Percentiles rank a stretch among this genome's conserved stretches.
These are phyloP conservation scores for Globisporangium alternatum DNA, from an alignment of 352 stramenopile species.

Conservation along the genomic window DNA sequence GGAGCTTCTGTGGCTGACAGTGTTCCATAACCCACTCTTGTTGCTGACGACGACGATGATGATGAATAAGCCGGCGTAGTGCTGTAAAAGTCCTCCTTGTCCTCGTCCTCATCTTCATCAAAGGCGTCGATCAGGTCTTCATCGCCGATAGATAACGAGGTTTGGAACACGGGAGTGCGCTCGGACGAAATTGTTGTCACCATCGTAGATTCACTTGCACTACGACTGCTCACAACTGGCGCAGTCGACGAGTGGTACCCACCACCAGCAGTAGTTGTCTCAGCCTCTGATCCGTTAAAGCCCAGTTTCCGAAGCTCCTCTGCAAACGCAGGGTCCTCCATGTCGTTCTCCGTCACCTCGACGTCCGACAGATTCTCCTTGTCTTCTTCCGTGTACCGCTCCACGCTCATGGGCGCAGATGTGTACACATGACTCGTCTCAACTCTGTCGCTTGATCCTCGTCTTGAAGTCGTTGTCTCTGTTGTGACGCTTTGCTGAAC, in stretches of 20 bases:
- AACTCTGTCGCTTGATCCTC: not conserved
- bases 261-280: not conserved
- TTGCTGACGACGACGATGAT: not conserved
- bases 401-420: constrained; percentile 1
- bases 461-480: not conserved
- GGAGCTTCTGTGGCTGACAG: not conserved
- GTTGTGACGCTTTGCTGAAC: not conserved
- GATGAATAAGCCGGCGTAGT: not conserved
- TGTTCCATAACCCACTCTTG: not conserved
- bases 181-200: not conserved
- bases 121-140: constrained; percentile 69
- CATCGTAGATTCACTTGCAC: not conserved
- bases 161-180: not conserved
- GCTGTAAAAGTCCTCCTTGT: constrained; percentile 24
- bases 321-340: constrained; percentile 50
- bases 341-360: constrained; percentile 56
- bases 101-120: constrained; percentile 47
- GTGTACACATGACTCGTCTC: constrained; percentile 17
- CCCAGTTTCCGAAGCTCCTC: constrained; percentile 43
- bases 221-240: not conserved
- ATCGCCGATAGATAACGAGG: constrained; percentile 39
- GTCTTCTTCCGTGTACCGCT: constrained; percentile 4
- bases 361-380: constrained; percentile 31
- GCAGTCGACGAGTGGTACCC: not conserved
- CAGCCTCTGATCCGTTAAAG: constrained; percentile 16